A percentile compares a stretch with the other conserved stretches of the same genome.
phyloP scores from a whole-genome alignment of 192 early-diverging fungal species.

The Coemansia sp. region DNA sequence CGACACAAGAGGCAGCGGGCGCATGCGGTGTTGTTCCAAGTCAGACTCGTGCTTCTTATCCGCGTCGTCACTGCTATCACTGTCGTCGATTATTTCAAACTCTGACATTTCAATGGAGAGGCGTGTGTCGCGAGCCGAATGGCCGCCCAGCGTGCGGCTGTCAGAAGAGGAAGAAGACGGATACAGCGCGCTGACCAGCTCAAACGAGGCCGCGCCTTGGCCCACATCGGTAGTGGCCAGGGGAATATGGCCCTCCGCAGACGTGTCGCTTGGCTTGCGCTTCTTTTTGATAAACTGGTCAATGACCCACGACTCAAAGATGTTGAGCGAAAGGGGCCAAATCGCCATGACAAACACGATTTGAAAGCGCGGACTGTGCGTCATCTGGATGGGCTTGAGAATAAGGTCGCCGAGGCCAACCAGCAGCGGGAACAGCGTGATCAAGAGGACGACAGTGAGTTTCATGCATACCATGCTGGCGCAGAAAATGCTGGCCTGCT shows the following conservation, averaged over 20 bases:
- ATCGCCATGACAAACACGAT: slow-evolving; percentile 58
- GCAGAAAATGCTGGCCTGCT: slow-evolving; percentile 45
- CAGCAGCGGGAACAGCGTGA: slow-evolving; percentile 31
- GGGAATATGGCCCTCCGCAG: slow-evolving; percentile 34
- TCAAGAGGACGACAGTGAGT: slow-evolving; percentile 41
- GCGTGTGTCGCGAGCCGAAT: slow-evolving; percentile 9
- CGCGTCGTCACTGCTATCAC: neutral
- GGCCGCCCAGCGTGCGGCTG: slow-evolving; percentile 30
- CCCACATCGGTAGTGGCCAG: slow-evolving; percentile 13
- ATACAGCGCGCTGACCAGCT: slow-evolving; percentile 15
- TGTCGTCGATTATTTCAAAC: slow-evolving; percentile 20
- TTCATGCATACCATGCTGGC: slow-evolving; percentile 55
- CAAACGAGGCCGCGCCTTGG: slow-evolving; percentile 15
- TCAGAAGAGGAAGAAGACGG: slow-evolving; percentile 10
- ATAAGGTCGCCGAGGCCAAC: slow-evolving; percentile 45
- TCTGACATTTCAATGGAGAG: slow-evolving; percentile 33
- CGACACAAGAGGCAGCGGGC: neutral
- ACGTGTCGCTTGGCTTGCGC: neutral
- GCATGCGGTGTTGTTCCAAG: neutral
- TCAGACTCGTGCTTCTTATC: neutral
- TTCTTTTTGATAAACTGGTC: slow-evolving; percentile 56
- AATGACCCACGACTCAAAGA: slow-evolving; percentile 56
- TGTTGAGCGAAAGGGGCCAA: slow-evolving; percentile 54
- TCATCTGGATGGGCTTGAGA: slow-evolving; percentile 43
- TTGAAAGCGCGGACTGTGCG: slow-evolving; percentile 44